These are phyloP conservation scores for Avena eriantha DNA, from an alignment of 176 grass and related monocot species.

Conservation along the genomic window DNA sequence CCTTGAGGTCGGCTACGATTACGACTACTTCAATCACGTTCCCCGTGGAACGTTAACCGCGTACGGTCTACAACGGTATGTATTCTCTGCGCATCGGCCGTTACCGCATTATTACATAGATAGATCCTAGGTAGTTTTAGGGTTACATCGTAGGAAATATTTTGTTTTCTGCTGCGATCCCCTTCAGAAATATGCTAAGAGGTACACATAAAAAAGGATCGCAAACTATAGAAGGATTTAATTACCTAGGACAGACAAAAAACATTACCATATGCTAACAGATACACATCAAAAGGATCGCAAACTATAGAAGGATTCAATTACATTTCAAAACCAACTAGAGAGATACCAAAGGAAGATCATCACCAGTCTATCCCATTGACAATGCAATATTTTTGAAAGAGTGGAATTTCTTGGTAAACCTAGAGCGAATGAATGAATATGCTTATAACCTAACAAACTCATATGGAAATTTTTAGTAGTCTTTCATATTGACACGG, in stretches of 20 bases:
- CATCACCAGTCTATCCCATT: conserved; percentile 76
- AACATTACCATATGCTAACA: conserved; percentile 8
- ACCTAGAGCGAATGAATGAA: conserved; percentile 50
- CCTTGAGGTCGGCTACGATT: too few species aligned
- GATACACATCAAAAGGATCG: neutral
- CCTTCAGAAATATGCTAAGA: conserved; percentile 6
- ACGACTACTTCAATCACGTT: too few species aligned
- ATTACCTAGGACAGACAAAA: conserved; percentile 46
- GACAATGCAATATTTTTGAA: conserved; percentile 94
- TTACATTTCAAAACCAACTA: conserved; percentile 95
- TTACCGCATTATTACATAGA: too few species aligned
- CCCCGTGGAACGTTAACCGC: too few species aligned
- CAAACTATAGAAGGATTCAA: conserved; percentile 15
- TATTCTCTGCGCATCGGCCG: too few species aligned
- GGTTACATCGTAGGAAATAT: too few species aligned
- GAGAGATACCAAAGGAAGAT: conserved; percentile 83
- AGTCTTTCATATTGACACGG: conserved; percentile 19
- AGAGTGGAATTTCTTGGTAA: conserved; percentile 86
- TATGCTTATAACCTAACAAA: conserved; percentile 29
- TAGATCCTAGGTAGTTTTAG: too few species aligned
- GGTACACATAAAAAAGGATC: neutral
- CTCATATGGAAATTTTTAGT: neutral
- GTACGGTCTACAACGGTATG: too few species aligned
- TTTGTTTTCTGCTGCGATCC: too few species aligned
- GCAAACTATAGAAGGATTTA: neutral